Conservation (phyloP, 352 stramenopile genomes). For the Globisporangium solare region DNA sequence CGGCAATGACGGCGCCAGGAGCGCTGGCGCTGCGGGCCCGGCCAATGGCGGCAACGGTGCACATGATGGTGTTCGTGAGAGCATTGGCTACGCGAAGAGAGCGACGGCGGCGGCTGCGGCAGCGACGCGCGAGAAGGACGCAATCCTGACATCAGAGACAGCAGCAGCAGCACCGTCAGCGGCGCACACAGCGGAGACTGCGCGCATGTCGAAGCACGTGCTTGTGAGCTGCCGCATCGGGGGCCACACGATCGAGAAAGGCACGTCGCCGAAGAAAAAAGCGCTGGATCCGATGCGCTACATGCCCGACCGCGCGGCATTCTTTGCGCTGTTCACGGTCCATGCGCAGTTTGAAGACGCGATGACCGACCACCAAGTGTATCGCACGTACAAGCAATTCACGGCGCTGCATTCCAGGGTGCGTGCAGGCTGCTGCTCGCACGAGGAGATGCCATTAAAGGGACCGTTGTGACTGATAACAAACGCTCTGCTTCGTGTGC, state of each 20-base stretch:
- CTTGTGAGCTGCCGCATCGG: conserved; percentile 40
- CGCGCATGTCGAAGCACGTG: conserved; percentile 1
- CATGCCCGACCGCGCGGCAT: conserved; percentile 45
- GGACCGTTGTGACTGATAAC: not conserved
- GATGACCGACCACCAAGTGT: conserved; percentile 35
- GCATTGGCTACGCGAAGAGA: too few species aligned
- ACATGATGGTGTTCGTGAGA: too few species aligned
- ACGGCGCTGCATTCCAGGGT: conserved; percentile 44
- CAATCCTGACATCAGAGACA: not conserved
- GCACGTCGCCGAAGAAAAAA: conserved; percentile 59
- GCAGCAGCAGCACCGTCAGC: not conserved
- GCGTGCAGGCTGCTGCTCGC: not conserved
- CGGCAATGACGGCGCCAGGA: too few species aligned
- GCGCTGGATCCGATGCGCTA: conserved; percentile 65
- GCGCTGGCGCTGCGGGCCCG: too few species aligned
- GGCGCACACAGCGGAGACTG: not conserved
- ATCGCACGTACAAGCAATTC: conserved; percentile 71
- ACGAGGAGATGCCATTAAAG: too few species aligned
- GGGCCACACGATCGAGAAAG: conserved; percentile 64
- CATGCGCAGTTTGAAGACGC: conserved; percentile 44
- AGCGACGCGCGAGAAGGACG: too few species aligned
- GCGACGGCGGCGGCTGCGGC: too few species aligned
- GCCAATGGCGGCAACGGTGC: too few species aligned
- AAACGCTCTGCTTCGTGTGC: not conserved
- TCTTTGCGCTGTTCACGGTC: conserved; percentile 56